Percentiles rank a stretch among this genome's conserved stretches.
Evolutionary conservation across 2,329 filamentous ascomycete genomes (phyloP).

Genomic region (Ophiostoma himal-ulmi): DNA sequence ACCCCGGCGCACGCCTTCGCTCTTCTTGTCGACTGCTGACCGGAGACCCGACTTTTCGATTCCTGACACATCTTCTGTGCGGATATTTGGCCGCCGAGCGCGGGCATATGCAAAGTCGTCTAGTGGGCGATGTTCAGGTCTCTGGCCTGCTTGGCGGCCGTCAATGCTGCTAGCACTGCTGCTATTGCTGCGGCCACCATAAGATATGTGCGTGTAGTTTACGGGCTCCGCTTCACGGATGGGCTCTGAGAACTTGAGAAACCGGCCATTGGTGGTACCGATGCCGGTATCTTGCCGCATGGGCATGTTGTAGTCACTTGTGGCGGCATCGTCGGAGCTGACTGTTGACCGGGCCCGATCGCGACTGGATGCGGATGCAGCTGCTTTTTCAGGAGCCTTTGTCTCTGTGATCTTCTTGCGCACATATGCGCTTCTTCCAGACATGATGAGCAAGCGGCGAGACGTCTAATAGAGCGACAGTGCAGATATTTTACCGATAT

Average conservation of each 20-base stretch:
- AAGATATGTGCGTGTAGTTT: slow-evolving; percentile 29
- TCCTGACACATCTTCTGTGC: slow-evolving; percentile 46
- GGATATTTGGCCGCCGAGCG: slow-evolving; percentile 40
- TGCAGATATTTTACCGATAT: background rate
- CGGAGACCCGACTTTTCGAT: slow-evolving; percentile 52
- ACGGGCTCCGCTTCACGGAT: slow-evolving; percentile 33
- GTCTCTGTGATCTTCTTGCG: slow-evolving; percentile 53
- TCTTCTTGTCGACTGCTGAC: slow-evolving; percentile 49
- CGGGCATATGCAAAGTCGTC: slow-evolving; percentile 43
- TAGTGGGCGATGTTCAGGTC: slow-evolving; percentile 30
- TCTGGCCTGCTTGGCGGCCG: slow-evolving; percentile 31
- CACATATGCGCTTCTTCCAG: slow-evolving; percentile 52
- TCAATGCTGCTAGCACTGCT: slow-evolving; percentile 36
- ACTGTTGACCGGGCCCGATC: slow-evolving; percentile 36
- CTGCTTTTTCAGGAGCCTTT: slow-evolving; percentile 34
- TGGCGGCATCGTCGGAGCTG: slow-evolving; percentile 38
- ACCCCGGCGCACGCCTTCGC: slow-evolving; percentile 49
- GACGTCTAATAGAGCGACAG: background rate
- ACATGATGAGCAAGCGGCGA: slow-evolving; percentile 39
- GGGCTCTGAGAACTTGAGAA: slow-evolving; percentile 43
- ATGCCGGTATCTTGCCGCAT: slow-evolving; percentile 38
- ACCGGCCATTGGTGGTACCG: slow-evolving; percentile 40
- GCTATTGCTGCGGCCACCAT: slow-evolving; percentile 35
- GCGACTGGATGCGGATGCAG: slow-evolving; percentile 21
- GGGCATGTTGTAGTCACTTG: slow-evolving; percentile 37